Base-by-base conservation (phyloP, 257 asterid genomes). In the Eucommia ulmoides region DNA sequence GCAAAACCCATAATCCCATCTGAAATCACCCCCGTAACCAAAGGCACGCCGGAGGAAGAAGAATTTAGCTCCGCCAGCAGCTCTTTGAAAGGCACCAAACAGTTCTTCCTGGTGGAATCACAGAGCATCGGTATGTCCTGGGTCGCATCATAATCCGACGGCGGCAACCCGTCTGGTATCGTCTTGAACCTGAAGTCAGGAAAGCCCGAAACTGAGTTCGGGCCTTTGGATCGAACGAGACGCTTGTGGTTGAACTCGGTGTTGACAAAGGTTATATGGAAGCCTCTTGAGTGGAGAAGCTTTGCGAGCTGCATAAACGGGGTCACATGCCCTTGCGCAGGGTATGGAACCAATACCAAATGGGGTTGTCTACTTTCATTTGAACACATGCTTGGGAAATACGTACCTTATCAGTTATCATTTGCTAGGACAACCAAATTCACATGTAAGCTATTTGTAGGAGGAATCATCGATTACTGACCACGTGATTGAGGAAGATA, bases 261-360 rank as follows among this genome's bases (percentile, higher is more conserved):
- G 44, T 35, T 35, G 44, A 35, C 44, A 11, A 35, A 35, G 44
- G 44, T 35, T 15, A 35, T 35, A 35, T 35, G 44, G 44, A 35
- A 35, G 44, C 44, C 44, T 35, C 44, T 35, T 4, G 44, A 35
- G 44, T 35, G 44, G 11, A 35, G 44, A 35, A 35, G 44, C 1
- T 35, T 35, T 4, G 44, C 44, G 2, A 35, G 5, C 3, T 18
- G 44, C 44, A 35, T 35, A 3, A 35, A 2, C 11, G 44, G 10
- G 44, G 11, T 35, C 11, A 35, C 44, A 35, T 35, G 44, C 3
- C 44, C 44, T 18, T 35, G 44, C 16, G 44, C 44, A 3, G 44
- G 44, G 44, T 3, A 35, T 0, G 44, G 44, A 35, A 35, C 44
- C 15, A 35, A 9, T 35, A 35, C 44, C 16, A 18, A 15, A 35